These are phyloP conservation scores for Amanita pseudoporphyria DNA, from an alignment of 768 basidiomycete species.

Conservation along the genomic window DNA sequence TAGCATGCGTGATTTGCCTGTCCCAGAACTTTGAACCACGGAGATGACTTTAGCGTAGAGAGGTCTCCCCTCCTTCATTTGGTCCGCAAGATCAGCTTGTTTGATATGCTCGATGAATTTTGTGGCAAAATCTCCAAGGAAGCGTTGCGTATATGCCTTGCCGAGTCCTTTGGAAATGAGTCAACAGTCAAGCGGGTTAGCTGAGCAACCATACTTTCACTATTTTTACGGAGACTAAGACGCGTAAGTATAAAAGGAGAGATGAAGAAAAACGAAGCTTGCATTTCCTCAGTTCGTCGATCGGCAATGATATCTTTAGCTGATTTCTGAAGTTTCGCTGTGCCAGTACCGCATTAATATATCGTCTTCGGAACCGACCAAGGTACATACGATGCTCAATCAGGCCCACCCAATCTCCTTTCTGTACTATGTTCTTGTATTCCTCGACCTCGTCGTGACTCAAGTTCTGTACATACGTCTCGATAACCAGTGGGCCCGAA, in stretches of 20 bases:
- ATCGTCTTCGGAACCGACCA: neutral
- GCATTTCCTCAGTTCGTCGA: neutral
- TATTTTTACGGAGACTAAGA: neutral
- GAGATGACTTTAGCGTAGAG: slow-evolving; percentile 10
- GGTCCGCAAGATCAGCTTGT: neutral
- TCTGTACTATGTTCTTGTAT: neutral
- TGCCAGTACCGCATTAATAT: neutral
- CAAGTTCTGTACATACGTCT: neutral
- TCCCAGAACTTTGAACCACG: slow-evolving; percentile 14
- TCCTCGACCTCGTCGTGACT: neutral
- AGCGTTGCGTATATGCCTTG: neutral
- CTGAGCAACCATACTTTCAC: neutral
- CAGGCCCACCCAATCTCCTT: neutral
- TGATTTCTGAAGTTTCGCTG: neutral
- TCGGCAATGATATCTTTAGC: neutral
- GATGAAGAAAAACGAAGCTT: neutral
- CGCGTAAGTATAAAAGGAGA: neutral
- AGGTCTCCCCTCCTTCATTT: neutral
- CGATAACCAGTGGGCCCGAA: neutral
- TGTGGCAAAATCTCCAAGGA: neutral
- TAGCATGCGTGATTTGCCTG: slow-evolving; percentile 13
- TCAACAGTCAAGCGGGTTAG: neutral
- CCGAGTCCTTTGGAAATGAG: neutral
- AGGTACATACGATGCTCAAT: neutral
- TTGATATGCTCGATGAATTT: neutral